Evolutionary conservation across 1,139 yeast species (phyloP).

Genomic region (Magnusiomyces paraingens): DNA sequence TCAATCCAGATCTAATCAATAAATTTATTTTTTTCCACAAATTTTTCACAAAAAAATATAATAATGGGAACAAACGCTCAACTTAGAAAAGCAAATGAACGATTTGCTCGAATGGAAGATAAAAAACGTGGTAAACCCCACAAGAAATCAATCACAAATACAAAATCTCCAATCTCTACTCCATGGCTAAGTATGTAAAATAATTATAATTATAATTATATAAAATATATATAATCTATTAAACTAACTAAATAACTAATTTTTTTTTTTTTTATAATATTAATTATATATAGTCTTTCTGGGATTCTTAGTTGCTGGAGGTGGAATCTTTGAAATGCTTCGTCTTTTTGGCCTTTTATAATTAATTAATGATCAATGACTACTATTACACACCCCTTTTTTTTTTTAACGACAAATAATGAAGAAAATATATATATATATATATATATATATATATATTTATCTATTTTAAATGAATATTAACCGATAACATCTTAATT

Average conservation of each 20-base stretch:
- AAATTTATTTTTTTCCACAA: background rate
- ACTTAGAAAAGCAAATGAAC: background rate
- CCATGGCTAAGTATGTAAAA: background rate
- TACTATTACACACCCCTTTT: background rate
- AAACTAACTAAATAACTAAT: too few relatives aligned
- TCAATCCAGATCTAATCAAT: too few relatives aligned
- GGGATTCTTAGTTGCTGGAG: constrained; percentile 71
- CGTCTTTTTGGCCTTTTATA: constrained; percentile 27
- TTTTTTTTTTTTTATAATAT: too few relatives aligned
- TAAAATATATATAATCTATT: too few relatives aligned
- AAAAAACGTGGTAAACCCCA: constrained; percentile 1
- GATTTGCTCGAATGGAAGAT: background rate
- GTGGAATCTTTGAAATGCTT: constrained; percentile 68
- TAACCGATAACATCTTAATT: too few relatives aligned
- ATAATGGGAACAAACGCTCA: background rate
- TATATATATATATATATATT: background rate
- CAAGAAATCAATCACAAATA: background rate
- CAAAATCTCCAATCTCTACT: background rate
- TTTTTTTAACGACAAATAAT: background rate
- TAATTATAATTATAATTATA: too few relatives aligned
- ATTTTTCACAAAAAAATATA: background rate
- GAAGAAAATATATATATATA: too few relatives aligned
- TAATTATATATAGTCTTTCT: constrained; percentile 35
- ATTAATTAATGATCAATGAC: background rate
- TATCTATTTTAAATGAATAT: background rate